Evolutionary conservation across 2,329 filamentous ascomycete genomes (phyloP).

Genomic region (Dichotomopilus funicola): DNA sequence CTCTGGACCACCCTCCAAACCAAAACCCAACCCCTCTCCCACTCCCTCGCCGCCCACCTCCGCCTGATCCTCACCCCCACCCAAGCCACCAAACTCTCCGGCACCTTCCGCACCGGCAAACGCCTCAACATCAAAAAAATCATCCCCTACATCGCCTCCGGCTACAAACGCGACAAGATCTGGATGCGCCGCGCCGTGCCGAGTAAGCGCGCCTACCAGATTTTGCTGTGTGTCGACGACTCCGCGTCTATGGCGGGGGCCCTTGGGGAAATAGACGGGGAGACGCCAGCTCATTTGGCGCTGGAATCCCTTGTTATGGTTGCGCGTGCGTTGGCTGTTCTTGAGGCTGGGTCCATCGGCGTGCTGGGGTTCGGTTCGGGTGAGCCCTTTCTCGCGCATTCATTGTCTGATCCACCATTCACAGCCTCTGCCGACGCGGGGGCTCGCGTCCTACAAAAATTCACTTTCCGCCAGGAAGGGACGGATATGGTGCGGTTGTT

Average conservation of each 20-base stretch:
- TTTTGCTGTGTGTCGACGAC: slow-evolving; percentile 95
- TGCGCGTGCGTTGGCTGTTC: slow-evolving; percentile 77
- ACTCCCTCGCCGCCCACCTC: slow-evolving; percentile 87
- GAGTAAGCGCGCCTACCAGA: slow-evolving; percentile 91
- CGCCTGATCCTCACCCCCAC: slow-evolving; percentile 93
- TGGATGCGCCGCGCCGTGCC: slow-evolving; percentile 95
- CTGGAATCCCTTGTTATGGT: slow-evolving; percentile 94
- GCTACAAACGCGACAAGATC: slow-evolving; percentile 99
- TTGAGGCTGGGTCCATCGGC: slow-evolving; percentile 90
- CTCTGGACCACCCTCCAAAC: slow-evolving; percentile 83
- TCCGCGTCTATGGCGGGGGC: slow-evolving; percentile 83
- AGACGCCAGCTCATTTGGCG: slow-evolving; percentile 67
- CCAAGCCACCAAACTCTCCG: slow-evolving; percentile 89
- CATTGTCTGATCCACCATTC: slow-evolving; percentile 76
- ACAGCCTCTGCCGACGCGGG: slow-evolving; percentile 64
- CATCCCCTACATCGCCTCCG: slow-evolving; percentile 96
- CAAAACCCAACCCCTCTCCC: slow-evolving; percentile 76
- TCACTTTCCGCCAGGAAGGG: slow-evolving; percentile 76
- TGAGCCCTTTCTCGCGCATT: slow-evolving; percentile 76
- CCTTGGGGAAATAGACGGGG: slow-evolving; percentile 5
- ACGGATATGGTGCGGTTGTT: slow-evolving; percentile 82
- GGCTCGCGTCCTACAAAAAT: slow-evolving; percentile 74
- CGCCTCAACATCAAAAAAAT: slow-evolving; percentile 99
- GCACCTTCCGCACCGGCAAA: slow-evolving; percentile 95
- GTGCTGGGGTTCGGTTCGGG: slow-evolving; percentile 88